Evolutionary conservation across 2,329 filamentous ascomycete species (phyloP), one percentile per base, ranked within the genome.

Genomic region (Coniosporium tulheliwenetii): DNA sequence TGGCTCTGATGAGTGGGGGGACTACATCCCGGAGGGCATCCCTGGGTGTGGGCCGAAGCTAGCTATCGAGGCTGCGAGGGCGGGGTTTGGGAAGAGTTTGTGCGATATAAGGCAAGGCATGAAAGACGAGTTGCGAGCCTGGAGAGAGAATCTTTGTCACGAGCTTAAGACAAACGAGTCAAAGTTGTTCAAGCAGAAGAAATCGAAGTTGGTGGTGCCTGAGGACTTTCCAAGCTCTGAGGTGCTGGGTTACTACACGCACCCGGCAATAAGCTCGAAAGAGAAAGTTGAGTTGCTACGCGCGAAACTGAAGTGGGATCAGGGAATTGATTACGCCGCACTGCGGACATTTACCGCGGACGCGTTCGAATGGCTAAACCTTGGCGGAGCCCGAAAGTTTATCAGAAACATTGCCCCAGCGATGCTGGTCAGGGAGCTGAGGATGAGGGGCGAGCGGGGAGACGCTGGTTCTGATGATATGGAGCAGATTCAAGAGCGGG

Each of bases 1-100:
- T 96, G 14, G 91, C 91, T 1, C 65, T 98, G 45, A 86, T 98
- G 73, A 95, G 87, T 50, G 91, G 91, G 91, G 91, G 5, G 91
- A 98, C 59, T 98, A 98, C 51, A 68, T 89, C 0, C 84, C 87
- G 0, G 83, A 85, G 41, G 91, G 91, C 0, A 80, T 98, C 12
- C 78, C 83, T 0, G 82, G 84, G 3, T 93, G 87, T 50, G 91
- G 91, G 1, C 76, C 85, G 38, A 93, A 89, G 54, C 69, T 87
- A 9, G 89, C 91, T 0, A 91, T 83, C 48, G 85, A 95, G 56
- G 93, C 91, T 41, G 87, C 87, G 30, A 76, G 76, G 51, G 91
- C 85, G 40, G 86, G 87, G 0, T 96, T 89, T 58, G 91, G 89
- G 2, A 73, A 69, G 43, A 74, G 80, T 31, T 63, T 96, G 3